Evolutionary conservation across 116 monocot genomes (phyloP).

Genomic region (Trichopus zeylanicus): DNA sequence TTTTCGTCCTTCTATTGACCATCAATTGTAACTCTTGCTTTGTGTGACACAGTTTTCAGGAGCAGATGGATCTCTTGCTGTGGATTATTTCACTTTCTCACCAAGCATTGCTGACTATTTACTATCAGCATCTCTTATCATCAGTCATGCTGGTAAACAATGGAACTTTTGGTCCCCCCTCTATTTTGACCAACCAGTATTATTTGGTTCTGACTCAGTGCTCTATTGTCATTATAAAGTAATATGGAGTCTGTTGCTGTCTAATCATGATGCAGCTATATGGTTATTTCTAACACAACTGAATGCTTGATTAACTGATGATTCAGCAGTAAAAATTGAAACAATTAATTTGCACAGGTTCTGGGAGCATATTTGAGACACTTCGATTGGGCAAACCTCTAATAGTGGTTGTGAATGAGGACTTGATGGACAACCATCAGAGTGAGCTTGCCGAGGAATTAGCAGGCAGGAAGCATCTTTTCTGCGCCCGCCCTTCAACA

Average conservation of each 20-base stretch:
- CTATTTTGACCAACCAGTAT: background rate
- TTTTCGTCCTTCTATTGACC: too few species aligned
- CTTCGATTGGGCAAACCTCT: slow-evolving; percentile 70
- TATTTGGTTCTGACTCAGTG: background rate
- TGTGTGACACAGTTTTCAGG: slow-evolving; percentile 37
- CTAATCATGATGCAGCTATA: too few species aligned
- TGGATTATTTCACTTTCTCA: slow-evolving; percentile 93
- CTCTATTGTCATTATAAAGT: too few species aligned
- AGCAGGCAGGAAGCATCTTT: slow-evolving; percentile 76
- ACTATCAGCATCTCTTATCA: slow-evolving; percentile 67
- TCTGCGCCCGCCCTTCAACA: slow-evolving; percentile 55
- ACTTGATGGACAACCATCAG: slow-evolving; percentile 98
- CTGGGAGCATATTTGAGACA: slow-evolving; percentile 96
- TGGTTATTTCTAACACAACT: background rate
- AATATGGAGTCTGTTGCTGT: too few species aligned
- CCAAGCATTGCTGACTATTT: slow-evolving; percentile 76
- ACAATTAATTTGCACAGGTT: slow-evolving; percentile 32
- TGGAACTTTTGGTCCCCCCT: background rate
- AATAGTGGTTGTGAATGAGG: slow-evolving; percentile 88
- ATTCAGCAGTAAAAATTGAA: background rate
- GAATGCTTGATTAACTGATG: background rate
- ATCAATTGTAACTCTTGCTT: background rate
- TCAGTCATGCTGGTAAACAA: slow-evolving; percentile 86
- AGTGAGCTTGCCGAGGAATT: slow-evolving; percentile 87
- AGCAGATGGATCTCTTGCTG: slow-evolving; percentile 49